A percentile compares a stretch with the other conserved stretches of the same genome.
Evolutionary conservation across 2,329 filamentous ascomycete species (phyloP).

Genomic region (Trichoderma brevicompactum): DNA sequence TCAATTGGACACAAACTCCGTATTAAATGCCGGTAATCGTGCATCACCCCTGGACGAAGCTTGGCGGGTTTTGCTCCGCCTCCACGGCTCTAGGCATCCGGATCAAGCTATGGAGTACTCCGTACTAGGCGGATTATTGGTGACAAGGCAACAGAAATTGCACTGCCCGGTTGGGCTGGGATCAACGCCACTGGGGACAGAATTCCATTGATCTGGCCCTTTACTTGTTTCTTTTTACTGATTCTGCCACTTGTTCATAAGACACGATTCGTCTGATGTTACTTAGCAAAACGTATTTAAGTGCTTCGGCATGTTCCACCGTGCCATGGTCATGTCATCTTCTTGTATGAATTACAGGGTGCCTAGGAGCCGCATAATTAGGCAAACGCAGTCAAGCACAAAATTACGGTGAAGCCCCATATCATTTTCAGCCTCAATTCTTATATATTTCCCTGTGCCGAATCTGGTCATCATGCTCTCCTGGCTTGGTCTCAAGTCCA

Average conservation of each 20-base stretch:
- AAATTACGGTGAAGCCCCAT: conserved; percentile 5
- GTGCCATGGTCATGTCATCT: conserved; percentile 1
- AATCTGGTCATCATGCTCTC: conserved; percentile 1
- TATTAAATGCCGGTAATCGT: no score
- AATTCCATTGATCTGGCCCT: background rate
- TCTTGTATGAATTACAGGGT: background rate
- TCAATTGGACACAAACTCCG: no score
- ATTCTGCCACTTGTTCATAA: conserved; percentile 7
- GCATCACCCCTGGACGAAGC: no score
- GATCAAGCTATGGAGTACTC: no score
- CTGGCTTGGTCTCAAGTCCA: background rate
- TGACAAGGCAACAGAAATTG: background rate
- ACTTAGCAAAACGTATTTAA: background rate
- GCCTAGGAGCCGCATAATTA: conserved; percentile 4
- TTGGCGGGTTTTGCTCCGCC: no score
- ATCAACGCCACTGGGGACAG: background rate
- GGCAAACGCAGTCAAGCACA: background rate
- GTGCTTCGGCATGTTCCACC: background rate
- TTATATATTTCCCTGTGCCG: background rate
- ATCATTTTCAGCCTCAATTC: background rate
- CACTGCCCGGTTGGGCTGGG: background rate
- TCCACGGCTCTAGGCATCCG: no score
- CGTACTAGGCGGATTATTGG: background rate
- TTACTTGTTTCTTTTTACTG: background rate
- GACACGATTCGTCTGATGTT: background rate